Percentiles rank a stretch among this genome's conserved stretches.
Conservation (phyloP, 1,139 yeast genomes). For the Yamadazyma conglobata region DNA sequence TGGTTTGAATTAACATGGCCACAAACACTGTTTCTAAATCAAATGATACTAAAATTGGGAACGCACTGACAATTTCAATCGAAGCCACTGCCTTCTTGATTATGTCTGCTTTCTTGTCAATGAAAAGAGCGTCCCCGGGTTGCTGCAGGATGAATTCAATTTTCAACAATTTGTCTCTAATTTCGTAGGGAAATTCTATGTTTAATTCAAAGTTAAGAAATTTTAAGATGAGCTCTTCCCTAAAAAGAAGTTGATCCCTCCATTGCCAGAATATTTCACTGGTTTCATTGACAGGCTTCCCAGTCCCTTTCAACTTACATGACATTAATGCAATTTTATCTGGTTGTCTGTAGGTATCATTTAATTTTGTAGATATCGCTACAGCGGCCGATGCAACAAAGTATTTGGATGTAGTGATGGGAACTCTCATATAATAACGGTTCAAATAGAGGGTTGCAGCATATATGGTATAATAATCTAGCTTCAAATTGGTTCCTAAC, state of each 20-base stretch:
- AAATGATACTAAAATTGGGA: conserved; percentile 38
- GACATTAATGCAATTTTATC: conserved; percentile 42
- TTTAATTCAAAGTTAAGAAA: conserved; percentile 40
- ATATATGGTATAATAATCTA: conserved; percentile 43
- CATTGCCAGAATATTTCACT: conserved; percentile 44
- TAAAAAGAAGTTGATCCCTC: conserved; percentile 43
- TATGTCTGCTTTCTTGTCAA: conserved; percentile 27
- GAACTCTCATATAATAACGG: conserved; percentile 42
- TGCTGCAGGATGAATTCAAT: conserved; percentile 3
- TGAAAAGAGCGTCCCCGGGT: conserved; percentile 15
- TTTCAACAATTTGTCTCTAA: conserved; percentile 24
- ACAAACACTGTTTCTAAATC: conserved; percentile 35
- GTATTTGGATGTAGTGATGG: conserved; percentile 44
- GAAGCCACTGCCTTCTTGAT: conserved; percentile 33
- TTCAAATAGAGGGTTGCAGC: conserved; percentile 43
- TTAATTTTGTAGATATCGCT: conserved; percentile 41
- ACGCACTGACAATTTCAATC: conserved; percentile 39
- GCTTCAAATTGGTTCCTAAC: conserved; percentile 35
- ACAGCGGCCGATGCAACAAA: conserved; percentile 46
- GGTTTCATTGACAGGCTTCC: conserved; percentile 35
- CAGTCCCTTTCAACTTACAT: conserved; percentile 32
- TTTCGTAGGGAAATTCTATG: conserved; percentile 36
- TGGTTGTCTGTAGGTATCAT: conserved; percentile 43
- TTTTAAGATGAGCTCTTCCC: conserved; percentile 43
- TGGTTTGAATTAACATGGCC: conserved; percentile 27